Percentiles rank a stretch among this genome's conserved stretches.
Conservation (phyloP, 306 rosid genomes). For the Vigna mungo region DNA sequence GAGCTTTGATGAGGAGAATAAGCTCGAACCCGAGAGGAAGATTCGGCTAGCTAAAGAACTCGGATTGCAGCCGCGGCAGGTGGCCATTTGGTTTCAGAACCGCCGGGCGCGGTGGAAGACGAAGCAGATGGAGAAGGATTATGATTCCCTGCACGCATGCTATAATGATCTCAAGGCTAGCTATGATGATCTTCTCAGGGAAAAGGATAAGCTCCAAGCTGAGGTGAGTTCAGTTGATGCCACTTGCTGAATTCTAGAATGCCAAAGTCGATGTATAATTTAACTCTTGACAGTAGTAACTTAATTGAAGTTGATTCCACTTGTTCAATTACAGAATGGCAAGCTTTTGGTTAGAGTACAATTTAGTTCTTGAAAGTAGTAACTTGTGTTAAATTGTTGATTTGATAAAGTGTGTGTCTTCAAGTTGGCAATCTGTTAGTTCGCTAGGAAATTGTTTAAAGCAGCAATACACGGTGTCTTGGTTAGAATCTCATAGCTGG, state of each 20-base stretch:
- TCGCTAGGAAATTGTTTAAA: not conserved
- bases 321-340: not conserved
- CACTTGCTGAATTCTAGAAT: too few species aligned
- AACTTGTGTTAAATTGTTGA: constrained; percentile 9
- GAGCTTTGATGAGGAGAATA: constrained; percentile 9
- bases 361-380: not conserved
- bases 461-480: not conserved
- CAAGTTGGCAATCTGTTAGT: not conserved
- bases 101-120: constrained; percentile 20
- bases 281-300: too few species aligned
- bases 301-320: not conserved
- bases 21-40: constrained; percentile 8
- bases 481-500: not conserved
- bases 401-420: not conserved
- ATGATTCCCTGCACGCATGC: constrained; percentile 43
- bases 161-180: constrained; percentile 58
- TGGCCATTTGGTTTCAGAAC: constrained; percentile 16
- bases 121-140: not conserved
- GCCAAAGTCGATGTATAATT: too few species aligned
- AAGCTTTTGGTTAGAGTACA: not conserved
- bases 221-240: constrained; percentile 51
- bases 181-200: constrained; percentile 60
- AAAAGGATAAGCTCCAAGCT: constrained; percentile 60
- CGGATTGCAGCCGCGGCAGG: constrained; percentile 4
- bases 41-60: not conserved